Percentiles rank a stretch among this genome's conserved stretches.
Conservation (phyloP, 2,329 filamentous ascomycete genomes). For the Claviceps sp. region DNA sequence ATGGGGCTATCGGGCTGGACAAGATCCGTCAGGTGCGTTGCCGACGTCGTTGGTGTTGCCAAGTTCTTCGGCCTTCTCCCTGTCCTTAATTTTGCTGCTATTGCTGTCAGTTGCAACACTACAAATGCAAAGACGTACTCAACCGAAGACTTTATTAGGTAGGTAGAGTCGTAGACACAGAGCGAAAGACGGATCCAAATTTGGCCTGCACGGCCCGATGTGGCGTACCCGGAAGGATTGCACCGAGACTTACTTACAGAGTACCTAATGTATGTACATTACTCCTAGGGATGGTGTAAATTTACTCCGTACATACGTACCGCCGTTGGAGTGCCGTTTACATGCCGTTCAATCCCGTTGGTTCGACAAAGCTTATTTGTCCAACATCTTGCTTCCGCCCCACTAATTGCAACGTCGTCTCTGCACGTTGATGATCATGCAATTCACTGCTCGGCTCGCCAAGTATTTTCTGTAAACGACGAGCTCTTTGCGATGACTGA, state of each 20-base stretch:
- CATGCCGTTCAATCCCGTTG: background rate
- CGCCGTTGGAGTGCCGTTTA: too few relatives aligned
- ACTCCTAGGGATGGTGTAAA: too few relatives aligned
- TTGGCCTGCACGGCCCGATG: background rate
- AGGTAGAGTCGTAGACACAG: background rate
- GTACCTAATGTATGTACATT: too few relatives aligned
- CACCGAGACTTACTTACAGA: background rate
- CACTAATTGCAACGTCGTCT: background rate
- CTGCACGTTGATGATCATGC: background rate
- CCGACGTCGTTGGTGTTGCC: background rate
- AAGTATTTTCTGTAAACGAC: too few relatives aligned
- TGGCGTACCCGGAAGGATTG: background rate
- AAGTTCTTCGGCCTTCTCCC: background rate
- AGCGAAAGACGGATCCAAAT: background rate
- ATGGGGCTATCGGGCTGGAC: too few relatives aligned
- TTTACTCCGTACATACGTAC: background rate
- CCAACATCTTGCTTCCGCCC: background rate
- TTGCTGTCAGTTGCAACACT: background rate
- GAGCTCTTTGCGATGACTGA: too few relatives aligned
- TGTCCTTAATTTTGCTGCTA: background rate
- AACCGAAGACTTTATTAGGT: background rate
- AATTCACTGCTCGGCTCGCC: too few relatives aligned
- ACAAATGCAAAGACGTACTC: background rate
- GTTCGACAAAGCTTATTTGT: background rate
- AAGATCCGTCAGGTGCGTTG: background rate